Conservation (phyloP, 441 rosid species). For the Brassica hybrid region DNA sequence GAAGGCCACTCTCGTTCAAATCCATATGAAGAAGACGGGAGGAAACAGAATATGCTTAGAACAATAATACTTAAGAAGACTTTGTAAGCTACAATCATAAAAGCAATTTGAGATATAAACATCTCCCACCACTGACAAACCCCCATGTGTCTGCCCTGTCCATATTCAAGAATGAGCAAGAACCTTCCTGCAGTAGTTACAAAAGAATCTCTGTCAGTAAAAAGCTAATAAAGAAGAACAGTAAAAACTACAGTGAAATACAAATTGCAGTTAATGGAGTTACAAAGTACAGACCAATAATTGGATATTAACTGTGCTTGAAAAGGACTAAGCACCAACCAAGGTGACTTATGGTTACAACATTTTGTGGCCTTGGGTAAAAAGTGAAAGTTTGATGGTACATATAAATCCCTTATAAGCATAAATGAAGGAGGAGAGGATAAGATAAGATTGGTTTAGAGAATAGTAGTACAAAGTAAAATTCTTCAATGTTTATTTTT, state of each 20-base stretch:
- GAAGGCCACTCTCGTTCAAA: slow-evolving; percentile 53
- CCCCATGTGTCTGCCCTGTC: slow-evolving; percentile 92
- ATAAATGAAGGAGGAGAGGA: not conserved
- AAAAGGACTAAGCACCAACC: slow-evolving; percentile 40
- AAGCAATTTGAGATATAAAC: slow-evolving; percentile 41
- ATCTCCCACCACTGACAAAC: slow-evolving; percentile 83
- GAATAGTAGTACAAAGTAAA: not conserved
- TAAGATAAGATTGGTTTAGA: slow-evolving; percentile 1
- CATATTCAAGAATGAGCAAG: slow-evolving; percentile 50
- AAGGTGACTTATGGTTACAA: slow-evolving; percentile 27
- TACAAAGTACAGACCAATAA: slow-evolving; percentile 29
- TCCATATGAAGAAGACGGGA: slow-evolving; percentile 55
- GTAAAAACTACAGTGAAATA: slow-evolving; percentile 23
- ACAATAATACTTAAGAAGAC: slow-evolving; percentile 19
- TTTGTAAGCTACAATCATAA: slow-evolving; percentile 40
- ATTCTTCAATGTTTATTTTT: not conserved
- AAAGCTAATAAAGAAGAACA: slow-evolving; percentile 15
- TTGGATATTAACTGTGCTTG: slow-evolving; percentile 32
- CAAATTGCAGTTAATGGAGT: slow-evolving; percentile 4
- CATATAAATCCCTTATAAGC: not conserved
- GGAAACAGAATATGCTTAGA: slow-evolving; percentile 29
- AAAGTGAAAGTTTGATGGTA: not conserved
- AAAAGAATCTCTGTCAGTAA: slow-evolving; percentile 13
- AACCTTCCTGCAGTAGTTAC: slow-evolving; percentile 31
- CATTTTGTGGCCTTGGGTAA: slow-evolving; percentile 25